Evolutionary conservation across 257 asterid species (phyloP).

Genomic region (Solanum pennellii): DNA sequence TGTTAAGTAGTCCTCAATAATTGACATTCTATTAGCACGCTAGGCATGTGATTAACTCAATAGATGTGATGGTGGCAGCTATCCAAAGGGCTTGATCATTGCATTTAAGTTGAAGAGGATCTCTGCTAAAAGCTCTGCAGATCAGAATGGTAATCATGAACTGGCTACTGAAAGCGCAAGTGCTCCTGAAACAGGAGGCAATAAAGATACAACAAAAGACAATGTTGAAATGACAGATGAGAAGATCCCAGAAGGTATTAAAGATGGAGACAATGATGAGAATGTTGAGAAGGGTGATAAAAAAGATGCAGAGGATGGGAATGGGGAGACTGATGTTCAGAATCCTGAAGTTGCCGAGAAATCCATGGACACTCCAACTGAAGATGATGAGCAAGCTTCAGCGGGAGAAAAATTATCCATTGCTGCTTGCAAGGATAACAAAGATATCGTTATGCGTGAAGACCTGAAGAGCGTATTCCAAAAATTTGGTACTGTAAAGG

Average conservation of each 20-base stretch:
- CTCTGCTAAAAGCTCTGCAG: conserved; percentile 23
- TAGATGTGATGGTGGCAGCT: conserved; percentile 35
- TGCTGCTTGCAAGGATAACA: conserved; percentile 45
- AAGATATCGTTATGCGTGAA: conserved; percentile 77
- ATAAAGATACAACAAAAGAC: conserved; percentile 16
- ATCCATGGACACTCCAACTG: conserved; percentile 18
- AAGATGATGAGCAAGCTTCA: conserved; percentile 28
- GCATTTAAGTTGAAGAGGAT: conserved; percentile 65
- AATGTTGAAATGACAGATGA: conserved; percentile 17
- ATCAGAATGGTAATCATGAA: conserved; percentile 30
- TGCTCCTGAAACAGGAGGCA: conserved; percentile 26
- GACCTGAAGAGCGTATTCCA: conserved; percentile 58
- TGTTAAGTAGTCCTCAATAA: background rate
- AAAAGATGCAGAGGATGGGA: conserved; percentile 5
- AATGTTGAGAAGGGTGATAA: background rate
- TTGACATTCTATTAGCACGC: background rate
- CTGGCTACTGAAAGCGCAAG: conserved; percentile 13
- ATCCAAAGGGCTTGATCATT: conserved; percentile 77
- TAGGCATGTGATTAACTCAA: background rate
- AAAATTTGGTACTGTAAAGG: conserved; percentile 84
- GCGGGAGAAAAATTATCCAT: conserved; percentile 22
- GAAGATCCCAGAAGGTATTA: conserved; percentile 9
- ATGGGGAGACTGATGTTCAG: conserved; percentile 20
- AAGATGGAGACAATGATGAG: background rate
- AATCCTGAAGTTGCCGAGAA: conserved; percentile 30